Base-by-base conservation (phyloP, 2,329 filamentous ascomycete species). In the Didymosphaeria variabile region DNA sequence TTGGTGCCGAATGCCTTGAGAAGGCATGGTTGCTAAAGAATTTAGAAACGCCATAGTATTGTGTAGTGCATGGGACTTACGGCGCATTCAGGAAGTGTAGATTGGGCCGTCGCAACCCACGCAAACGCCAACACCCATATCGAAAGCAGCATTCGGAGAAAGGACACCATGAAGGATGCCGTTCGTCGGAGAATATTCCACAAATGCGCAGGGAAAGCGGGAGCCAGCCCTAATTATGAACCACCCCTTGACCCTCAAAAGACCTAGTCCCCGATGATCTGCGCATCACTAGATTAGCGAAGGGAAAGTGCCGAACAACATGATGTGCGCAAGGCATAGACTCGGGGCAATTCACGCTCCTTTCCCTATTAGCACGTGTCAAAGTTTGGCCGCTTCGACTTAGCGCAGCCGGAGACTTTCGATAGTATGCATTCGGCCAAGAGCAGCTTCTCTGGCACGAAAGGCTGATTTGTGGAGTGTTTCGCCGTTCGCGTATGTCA, bases 21-120 rank as follows among this genome's bases (percentile, higher is more conserved):
- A 9, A 67, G 57, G 46, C 67, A 69, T 55, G 57, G 36, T 61
- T 62, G 59, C 66, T 64, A 29, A 26, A 10, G 10, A 26, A 26
- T 2, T 52, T 29, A 52, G 50, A n/a, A 40, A 17, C 21, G 17
- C 17, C 13, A 15, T 36, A 19, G 19, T 17, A 15, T 23, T 40
- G 19, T 40, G 9, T 23, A 38, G 38, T 6, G 23, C 19, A 32
- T 26, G 3, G 7, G 5, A 26, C 50, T 29, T 52, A 52, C 50
- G 23, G 50, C 50, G 15, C 50, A 52, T 17, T 21, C 50, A 26
- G 50, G 50, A 19, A 52, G n/a, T 40, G 38, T 19, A 26, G 32
- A 52, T 12, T 52, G 50, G 23, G 50, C 50, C 10, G 38, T 12
- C 10, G 50, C 10, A 17, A n/a, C 32, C 50, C 34, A 40, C 9